Evolutionary conservation across 352 stramenopile genomes (phyloP), one percentile per base, ranked within the genome.

Genomic region (Pythium insidiosum): DNA sequence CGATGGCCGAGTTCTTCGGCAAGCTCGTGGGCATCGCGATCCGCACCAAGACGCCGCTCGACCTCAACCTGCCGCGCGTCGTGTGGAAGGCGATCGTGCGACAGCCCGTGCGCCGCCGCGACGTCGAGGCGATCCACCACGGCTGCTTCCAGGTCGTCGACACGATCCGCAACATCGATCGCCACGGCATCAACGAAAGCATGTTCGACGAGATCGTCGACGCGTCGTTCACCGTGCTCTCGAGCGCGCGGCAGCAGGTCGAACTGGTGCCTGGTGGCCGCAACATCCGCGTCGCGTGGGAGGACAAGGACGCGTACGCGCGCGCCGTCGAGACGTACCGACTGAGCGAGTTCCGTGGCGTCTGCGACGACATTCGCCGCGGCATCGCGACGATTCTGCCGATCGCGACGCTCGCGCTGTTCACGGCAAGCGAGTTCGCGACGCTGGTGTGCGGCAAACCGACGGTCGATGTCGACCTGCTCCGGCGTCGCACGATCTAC

Each of bases 11-110:
- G 47, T 97, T 97, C 51, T 68, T 98, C 12, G 93, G 93, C 13
- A 97, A 97, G 50, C 68, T 98, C 15, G 95, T 96, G 47, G 93
- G 92, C 18, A 88, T 97, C 36, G 88, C 88, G 18, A 82, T 97
- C 25, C 86, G 93, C 30, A 95, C 85, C 16, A 96, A 96, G 67
- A 95, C 92, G 22, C 92, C 87, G 38, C 65, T 98, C 12, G 88
- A 94, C 30, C 52, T 98, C 33, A 95, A 96, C 43, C 59, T 98
- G 20, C 82, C 92, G 20, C 63, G 82, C 0, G 67, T 96, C 15
- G 79, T 98, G 18, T 98, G 93, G 92, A 97, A 97, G 49, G 47
- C 86, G n/a, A 43, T 98, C 6, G 86, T 96, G 13, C 66, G 71
- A 9, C 68, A 97, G 42, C 56, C 58, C 7, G 73, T 96, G 30